Percentiles rank a stretch among this genome's conserved stretches.
These are phyloP conservation scores for Diaporthe capsici DNA, from an alignment of 2,329 filamentous ascomycete species.

Conservation along the genomic window DNA sequence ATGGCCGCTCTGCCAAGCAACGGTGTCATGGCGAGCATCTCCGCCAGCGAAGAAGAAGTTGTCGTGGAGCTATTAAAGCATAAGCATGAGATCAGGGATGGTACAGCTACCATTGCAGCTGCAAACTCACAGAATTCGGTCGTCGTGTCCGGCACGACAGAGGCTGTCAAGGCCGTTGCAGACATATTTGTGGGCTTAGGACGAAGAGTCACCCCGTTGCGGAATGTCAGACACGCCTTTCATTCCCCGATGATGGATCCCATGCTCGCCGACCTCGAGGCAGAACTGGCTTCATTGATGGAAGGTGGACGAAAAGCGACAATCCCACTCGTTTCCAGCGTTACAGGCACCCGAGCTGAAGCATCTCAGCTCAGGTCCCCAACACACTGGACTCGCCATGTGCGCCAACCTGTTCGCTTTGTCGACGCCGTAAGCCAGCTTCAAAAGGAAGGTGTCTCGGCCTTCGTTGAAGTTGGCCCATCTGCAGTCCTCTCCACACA, in stretches of 20 bases:
- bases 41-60: conserved; percentile 8
- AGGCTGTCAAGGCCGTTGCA: neutral
- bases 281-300: neutral
- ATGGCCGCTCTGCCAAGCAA: conserved; percentile 44
- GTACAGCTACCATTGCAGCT: neutral
- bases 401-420: conserved; percentile 27
- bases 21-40: conserved; percentile 32
- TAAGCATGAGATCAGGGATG: neutral
- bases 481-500: conserved; percentile 10
- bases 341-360: neutral
- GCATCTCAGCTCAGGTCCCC: neutral
- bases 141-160: conserved; percentile 13
- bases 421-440: neutral
- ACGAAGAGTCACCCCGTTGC: neutral
- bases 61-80: neutral
- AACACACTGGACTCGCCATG: conserved; percentile 8
- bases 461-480: conserved; percentile 20
- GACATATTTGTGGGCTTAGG: neutral
- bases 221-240: conserved; percentile 13
- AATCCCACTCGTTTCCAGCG: conserved; percentile 11
- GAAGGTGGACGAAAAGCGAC: neutral
- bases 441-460: neutral
- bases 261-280: neutral
- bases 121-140: conserved; percentile 14
- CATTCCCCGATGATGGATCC: conserved; percentile 32